Base-by-base conservation (phyloP, 768 basidiomycete species). In the Gymnopilus junonius region DNA sequence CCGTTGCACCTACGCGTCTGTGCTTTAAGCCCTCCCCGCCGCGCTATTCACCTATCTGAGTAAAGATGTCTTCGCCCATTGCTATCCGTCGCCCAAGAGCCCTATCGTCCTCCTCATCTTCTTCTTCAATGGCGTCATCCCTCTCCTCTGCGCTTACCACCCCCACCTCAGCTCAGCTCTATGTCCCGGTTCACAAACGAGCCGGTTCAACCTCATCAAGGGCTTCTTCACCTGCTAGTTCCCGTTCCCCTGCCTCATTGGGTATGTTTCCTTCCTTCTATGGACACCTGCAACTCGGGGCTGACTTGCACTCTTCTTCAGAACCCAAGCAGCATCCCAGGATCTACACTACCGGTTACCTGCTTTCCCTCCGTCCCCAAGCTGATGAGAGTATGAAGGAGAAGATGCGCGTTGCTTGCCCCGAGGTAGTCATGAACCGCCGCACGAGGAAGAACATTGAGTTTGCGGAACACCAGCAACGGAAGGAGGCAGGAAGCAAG, bases 381-480 rank as follows among this genome's bases (percentile, higher is more conserved):
- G 71, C 69, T 11, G 65, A 71, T 42, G 68, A 70, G 29, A 64
- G 66, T 12, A 61, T 74, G 45, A 72, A 69, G 21, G 65, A 63
- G 25, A 68, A 66, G 45, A 67, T 74, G 34, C 67, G 69, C 17
- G 60, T 55, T 11, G 40, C 65, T 1, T 69, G 67, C 63, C 74
- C 74, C 1, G 74, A 77, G 55, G 66, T 75, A 14, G 68, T 75
- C 25, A 75, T 77, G 72, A 75, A 71, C 54, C 66, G 74, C 40
- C 73, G 72, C 51, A 73, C 74, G 68, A 69, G 71, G 54, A 76
- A 76, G 70, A 69, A 65, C 23, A 51, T 73, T 37, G 68, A 74
- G 61, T 75, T 69, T 55, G 63, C 58, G n/a, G 62, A 65, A 29
- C 58, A 65, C 35, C 62, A 66, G 21, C 59, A 35, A 14, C 11